These are phyloP conservation scores for Paraglomus brasilianum DNA, from an alignment of 192 early-diverging fungal genomes.

Conservation along the genomic window DNA sequence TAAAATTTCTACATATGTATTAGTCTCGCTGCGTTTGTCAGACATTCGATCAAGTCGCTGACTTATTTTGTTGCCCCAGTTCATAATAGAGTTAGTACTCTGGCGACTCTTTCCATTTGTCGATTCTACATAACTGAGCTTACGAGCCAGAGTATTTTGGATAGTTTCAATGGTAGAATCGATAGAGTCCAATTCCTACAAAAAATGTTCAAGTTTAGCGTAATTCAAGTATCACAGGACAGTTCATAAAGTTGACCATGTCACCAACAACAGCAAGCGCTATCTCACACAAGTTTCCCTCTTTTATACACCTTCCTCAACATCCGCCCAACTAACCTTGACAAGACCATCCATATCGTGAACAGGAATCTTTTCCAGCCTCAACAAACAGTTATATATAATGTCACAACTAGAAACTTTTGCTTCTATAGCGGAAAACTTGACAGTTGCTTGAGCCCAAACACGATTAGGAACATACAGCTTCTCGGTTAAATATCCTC, in stretches of 20 bases:
- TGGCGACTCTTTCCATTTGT: slow-evolving; percentile 31
- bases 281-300: slow-evolving; percentile 43
- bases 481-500: slow-evolving; percentile 43
- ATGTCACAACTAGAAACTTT: slow-evolving; percentile 42
- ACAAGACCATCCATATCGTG: slow-evolving; percentile 33
- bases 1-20: slow-evolving; percentile 41
- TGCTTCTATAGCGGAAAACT: slow-evolving; percentile 36
- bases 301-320: slow-evolving; percentile 31
- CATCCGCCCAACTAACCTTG: slow-evolving; percentile 32
- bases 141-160: slow-evolving; percentile 27
- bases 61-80: slow-evolving; percentile 29
- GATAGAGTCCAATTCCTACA: slow-evolving; percentile 24
- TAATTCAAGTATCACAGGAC: too few species aligned
- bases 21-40: slow-evolving; percentile 37
- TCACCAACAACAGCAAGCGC: too few species aligned
- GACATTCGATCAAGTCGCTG: slow-evolving; percentile 30
- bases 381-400: slow-evolving; percentile 33
- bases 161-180: slow-evolving; percentile 24
- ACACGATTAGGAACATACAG: slow-evolving; percentile 42
- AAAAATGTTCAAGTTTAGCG: background rate
- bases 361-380: slow-evolving; percentile 22
- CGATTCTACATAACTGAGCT: slow-evolving; percentile 30
- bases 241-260: too few species aligned
- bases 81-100: slow-evolving; percentile 28
- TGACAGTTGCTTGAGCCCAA: slow-evolving; percentile 42